A percentile compares a stretch with the other conserved stretches of the same genome.
Evolutionary conservation across 805 yeast species (phyloP).

Genomic region (Myxozyma vanderwaltii): DNA sequence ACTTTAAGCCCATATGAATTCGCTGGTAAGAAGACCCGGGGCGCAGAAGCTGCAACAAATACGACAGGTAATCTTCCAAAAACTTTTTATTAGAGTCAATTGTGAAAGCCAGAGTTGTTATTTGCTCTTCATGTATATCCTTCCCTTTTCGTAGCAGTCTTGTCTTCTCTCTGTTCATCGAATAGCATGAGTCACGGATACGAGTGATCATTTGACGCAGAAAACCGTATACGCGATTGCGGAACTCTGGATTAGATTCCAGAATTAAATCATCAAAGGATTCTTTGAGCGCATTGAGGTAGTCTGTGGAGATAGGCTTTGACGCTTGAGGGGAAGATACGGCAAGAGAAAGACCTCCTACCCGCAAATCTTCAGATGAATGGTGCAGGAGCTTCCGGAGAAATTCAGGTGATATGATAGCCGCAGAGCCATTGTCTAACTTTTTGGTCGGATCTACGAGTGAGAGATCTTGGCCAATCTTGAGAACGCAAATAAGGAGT

Average conservation of each 20-base stretch:
- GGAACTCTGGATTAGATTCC: constrained; percentile 67
- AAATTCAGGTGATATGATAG: constrained; percentile 43
- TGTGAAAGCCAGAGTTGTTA: not conserved
- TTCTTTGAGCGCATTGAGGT: constrained; percentile 50
- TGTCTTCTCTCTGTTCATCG: constrained; percentile 54
- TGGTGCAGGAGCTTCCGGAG: constrained; percentile 51
- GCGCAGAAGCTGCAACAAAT: constrained; percentile 47
- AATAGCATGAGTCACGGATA: constrained; percentile 67
- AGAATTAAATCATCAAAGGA: constrained; percentile 55
- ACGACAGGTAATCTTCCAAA: constrained; percentile 46
- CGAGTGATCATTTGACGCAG: constrained; percentile 65
- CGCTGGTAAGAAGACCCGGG: constrained; percentile 64
- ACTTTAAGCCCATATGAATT: constrained; percentile 51
- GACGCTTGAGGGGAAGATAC: constrained; percentile 66
- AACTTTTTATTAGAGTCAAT: constrained; percentile 42
- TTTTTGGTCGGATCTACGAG: constrained; percentile 43
- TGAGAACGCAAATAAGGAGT: constrained; percentile 56
- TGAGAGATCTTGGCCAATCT: constrained; percentile 63
- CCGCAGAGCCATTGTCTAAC: constrained; percentile 49
- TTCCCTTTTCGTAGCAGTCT: constrained; percentile 44
- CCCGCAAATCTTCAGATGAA: constrained; percentile 48
- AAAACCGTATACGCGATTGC: constrained; percentile 65
- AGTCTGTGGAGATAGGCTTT: constrained; percentile 51
- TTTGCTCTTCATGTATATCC: constrained; percentile 14
- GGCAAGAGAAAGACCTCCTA: constrained; percentile 62